Evolutionary conservation across 768 basidiomycete genomes (phyloP), one percentile per base, ranked within the genome.

Genomic region (Suillus hirtellus): DNA sequence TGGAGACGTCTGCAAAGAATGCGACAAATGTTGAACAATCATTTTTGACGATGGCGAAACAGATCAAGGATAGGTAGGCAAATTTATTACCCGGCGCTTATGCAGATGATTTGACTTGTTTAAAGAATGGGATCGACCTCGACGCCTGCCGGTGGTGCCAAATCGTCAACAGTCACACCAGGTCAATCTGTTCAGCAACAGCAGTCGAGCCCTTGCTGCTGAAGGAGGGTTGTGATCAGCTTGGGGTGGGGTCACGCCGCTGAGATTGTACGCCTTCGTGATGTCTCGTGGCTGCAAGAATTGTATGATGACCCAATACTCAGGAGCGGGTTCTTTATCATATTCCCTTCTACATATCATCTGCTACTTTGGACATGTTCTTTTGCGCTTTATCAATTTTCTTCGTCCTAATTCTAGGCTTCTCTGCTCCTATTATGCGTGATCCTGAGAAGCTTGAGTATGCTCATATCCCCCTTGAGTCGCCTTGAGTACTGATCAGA

Each of bases 1-100:
- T 99, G 73, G 97, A 99, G 82, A 99, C 97, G 14, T 95, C 92
- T n/a, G 97, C 97, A 42, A 99, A 99, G 91, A 95, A 92, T 71
- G 94, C 96, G 60, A 96, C 95, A 65, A 97, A 97, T 70, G 97
- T 99, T 64, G 97, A 99, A 77, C 95, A 99, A 78, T 96, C 97
- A 6, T 99, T 99, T 87, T 89, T 98, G 83, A 96, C 95, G 37
- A 93, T 99, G 86, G 96, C 97, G 4, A 93, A 96, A 82, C 93
- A 94, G 78, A 94, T 95, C 75, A 94, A 95, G 76, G 93, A 95
- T 76, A 87, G 92, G 92, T 90, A 70, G 38, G 85, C 67, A 3
- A 24, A 44, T 21, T 27, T 10, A 50, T 19, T 1, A 34, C 17
- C 3, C 14, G n/a, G 19, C 5, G 17, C 34, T 40, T 54, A 44